Base-by-base conservation (phyloP, 2,329 filamentous ascomycete species). In the Conoideocrella luteorostrata region DNA sequence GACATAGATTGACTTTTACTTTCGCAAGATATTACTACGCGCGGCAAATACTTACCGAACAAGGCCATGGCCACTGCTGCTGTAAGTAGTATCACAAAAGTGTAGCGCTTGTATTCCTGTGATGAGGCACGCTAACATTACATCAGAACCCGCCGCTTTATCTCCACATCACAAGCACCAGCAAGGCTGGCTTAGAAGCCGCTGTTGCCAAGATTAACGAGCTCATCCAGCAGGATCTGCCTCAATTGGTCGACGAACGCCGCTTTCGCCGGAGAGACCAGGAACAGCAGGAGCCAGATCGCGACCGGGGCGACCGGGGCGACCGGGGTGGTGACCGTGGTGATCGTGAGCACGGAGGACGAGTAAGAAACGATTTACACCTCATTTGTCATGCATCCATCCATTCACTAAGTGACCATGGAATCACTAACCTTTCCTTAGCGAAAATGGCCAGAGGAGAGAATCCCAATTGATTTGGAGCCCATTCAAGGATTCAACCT, bases 371-470 rank as follows among this genome's bases (percentile, higher is more conserved):
- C n/a, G n/a, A n/a, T n/a, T n/a, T n/a, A n/a, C n/a, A n/a, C n/a
- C n/a, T n/a, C n/a, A n/a, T n/a, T n/a, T n/a, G n/a, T n/a, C n/a
- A n/a, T n/a, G n/a, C n/a, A n/a, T n/a, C n/a, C n/a, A n/a, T n/a
- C n/a, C n/a, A n/a, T n/a, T n/a, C n/a, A n/a, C n/a, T n/a, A n/a
- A n/a, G n/a, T n/a, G n/a, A n/a, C n/a, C n/a, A n/a, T n/a, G n/a
- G n/a, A n/a, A n/a, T n/a, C n/a, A n/a, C n/a, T n/a, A n/a, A n/a
- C n/a, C n/a, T 32, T 21, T 35, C n/a, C 30, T 24, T 53, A 95
- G 88, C 88, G 90, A 54, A 98, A 97, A 87, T 98, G 93, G 93
- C 91, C 93, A 1, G 93, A 97, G 60, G 89, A 96, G 68, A 88
- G 86, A 56, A 95, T 98, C 39, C 84, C 88, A 2, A 90, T 98